phyloP scores from a whole-genome alignment of 176 grass and related monocot species.

The Neostapfia colusana region DNA sequence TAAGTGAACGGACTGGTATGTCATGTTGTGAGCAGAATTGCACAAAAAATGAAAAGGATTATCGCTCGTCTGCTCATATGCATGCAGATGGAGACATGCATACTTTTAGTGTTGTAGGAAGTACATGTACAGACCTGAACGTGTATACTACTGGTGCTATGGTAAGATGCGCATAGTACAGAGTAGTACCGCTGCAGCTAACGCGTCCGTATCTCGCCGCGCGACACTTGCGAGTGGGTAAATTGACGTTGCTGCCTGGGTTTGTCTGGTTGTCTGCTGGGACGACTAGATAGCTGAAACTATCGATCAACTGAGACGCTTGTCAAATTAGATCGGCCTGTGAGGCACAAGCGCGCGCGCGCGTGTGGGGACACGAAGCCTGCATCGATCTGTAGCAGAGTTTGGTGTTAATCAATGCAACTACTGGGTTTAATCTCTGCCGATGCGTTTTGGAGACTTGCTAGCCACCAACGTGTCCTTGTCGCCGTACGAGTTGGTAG shows the following conservation, averaged over 20 bases:
- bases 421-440: not conserved
- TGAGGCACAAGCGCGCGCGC: not conserved
- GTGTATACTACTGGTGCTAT: not conserved
- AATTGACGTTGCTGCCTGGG: not conserved
- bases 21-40: not conserved
- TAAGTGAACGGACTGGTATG: conserved; percentile 9
- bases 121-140: not conserved
- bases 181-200: not conserved
- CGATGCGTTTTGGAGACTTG: not conserved
- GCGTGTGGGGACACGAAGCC: not conserved
- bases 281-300: not conserved
- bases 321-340: not conserved
- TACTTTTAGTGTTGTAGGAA: too few species aligned
- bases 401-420: conserved; percentile 7
- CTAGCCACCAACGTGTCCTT: not conserved
- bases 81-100: not conserved
- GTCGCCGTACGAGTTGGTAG: conserved; percentile 1
- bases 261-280: not conserved
- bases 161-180: not conserved
- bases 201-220: not conserved
- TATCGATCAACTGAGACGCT: not conserved
- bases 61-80: not conserved
- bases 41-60: not conserved
- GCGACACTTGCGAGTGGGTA: conserved; percentile 6
- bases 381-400: not conserved